Evolutionary conservation across 306 rosid species (phyloP).

Genomic region (Aeschynomene evenia): DNA sequence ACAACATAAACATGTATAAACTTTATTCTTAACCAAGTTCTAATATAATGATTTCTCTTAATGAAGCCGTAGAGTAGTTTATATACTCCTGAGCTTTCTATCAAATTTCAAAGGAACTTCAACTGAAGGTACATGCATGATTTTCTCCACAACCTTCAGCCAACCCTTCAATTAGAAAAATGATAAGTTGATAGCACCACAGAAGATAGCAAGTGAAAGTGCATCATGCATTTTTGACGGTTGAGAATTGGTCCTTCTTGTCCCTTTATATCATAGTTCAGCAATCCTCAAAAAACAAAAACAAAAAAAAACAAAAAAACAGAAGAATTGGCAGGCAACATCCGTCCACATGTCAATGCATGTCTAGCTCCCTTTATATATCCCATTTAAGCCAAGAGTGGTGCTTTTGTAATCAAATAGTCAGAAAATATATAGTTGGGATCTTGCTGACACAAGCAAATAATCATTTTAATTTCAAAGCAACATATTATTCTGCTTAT

Average conservation of each 20-base stretch:
- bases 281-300: background rate
- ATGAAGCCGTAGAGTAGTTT: background rate
- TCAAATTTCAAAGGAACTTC: slow-evolving; percentile 5
- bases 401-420: background rate
- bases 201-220: background rate
- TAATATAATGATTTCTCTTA: background rate
- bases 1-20: background rate
- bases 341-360: background rate
- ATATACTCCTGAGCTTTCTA: background rate
- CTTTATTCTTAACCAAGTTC: slow-evolving; percentile 22
- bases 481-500: slow-evolving; percentile 9
- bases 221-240: background rate
- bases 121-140: no score
- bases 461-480: slow-evolving; percentile 12
- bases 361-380: background rate
- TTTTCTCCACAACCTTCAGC: background rate
- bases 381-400: slow-evolving; percentile 3
- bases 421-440: slow-evolving; percentile 6
- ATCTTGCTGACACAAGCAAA: background rate
- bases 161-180: slow-evolving; percentile 18
- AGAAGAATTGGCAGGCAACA: background rate
- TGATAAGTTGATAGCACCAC: background rate
- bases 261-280: background rate
- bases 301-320: no score
- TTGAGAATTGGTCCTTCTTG: slow-evolving; percentile 12